Percentiles rank a stretch among this genome's conserved stretches.
Conservation (phyloP, 805 yeast genomes). For the Torulaspora delbrueckii region DNA sequence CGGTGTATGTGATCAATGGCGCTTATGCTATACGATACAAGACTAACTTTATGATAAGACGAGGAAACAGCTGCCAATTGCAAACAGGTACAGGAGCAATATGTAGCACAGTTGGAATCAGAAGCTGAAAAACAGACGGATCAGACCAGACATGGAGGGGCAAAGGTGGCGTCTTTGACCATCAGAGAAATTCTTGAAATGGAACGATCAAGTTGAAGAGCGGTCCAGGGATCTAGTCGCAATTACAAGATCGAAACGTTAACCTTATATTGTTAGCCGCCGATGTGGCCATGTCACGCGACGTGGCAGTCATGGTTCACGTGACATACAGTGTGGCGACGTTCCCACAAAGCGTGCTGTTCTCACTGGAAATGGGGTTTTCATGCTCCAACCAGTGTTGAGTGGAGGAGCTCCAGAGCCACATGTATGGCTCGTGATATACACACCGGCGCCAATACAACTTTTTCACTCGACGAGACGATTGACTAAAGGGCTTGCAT, state of each 20-base stretch:
- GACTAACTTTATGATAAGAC: conserved; percentile 8
- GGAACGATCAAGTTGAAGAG: conserved; percentile 8
- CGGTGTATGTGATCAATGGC: conserved; percentile 16
- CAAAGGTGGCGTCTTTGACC: conserved; percentile 6
- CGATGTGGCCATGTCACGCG: background rate
- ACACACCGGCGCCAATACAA: background rate
- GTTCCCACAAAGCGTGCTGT: background rate
- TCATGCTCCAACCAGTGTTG: background rate
- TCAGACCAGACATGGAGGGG: background rate
- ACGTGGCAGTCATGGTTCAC: background rate
- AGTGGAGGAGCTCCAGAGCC: conserved; percentile 1
- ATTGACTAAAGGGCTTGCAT: background rate
- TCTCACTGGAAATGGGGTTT: background rate
- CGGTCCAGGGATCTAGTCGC: background rate
- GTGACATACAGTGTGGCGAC: background rate
- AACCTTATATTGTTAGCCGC: background rate
- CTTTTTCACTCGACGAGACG: background rate
- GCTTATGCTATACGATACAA: background rate
- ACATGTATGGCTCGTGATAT: conserved; percentile 10
- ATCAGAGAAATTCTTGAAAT: conserved; percentile 15
- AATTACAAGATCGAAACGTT: background rate
- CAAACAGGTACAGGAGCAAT: conserved; percentile 3
- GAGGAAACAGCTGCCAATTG: conserved; percentile 13
- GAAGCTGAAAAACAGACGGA: conserved; percentile 11
- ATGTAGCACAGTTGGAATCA: conserved; percentile 5